These are phyloP conservation scores for Oryza officinalis DNA, from an alignment of 176 grass and related monocot species.

Conservation along the genomic window DNA sequence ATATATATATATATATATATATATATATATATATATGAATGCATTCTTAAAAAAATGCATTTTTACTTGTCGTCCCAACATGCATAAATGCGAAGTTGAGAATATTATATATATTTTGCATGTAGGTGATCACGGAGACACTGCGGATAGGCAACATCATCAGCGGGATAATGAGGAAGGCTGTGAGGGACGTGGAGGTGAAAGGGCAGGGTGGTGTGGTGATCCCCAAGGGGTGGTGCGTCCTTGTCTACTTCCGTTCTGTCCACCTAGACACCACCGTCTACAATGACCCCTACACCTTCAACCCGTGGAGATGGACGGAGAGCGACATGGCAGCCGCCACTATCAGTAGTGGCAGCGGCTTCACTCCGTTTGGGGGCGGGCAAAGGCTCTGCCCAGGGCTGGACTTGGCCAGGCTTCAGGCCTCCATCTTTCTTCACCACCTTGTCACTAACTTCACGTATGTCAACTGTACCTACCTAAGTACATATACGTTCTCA, in stretches of 20 bases:
- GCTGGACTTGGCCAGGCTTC: slow-evolving; percentile 43
- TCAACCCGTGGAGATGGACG: slow-evolving; percentile 91
- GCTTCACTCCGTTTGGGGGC: slow-evolving; percentile 50
- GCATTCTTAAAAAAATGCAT: no score
- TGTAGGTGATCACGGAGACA: slow-evolving; percentile 78
- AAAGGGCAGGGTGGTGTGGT: slow-evolving; percentile 42
- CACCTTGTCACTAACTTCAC: slow-evolving; percentile 44
- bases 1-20: no score
- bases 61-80: no score
- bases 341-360: neutral
- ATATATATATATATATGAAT: no score
- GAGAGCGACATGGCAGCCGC: neutral
- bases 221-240: slow-evolving; percentile 81
- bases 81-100: no score
- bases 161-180: slow-evolving; percentile 84
- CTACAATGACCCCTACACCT: slow-evolving; percentile 59
- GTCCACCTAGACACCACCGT: slow-evolving; percentile 63
- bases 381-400: slow-evolving; percentile 59
- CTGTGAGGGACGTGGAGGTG: slow-evolving; percentile 65
- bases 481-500: no score
- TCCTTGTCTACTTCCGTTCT: slow-evolving; percentile 74
- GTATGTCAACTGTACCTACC: neutral
- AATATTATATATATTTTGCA: neutral
- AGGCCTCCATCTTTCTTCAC: slow-evolving; percentile 51
- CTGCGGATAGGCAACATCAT: slow-evolving; percentile 81